Evolutionary conservation across 768 basidiomycete genomes (phyloP), one percentile per base, ranked within the genome.

Genomic region (Lentinula guzmanii): DNA sequence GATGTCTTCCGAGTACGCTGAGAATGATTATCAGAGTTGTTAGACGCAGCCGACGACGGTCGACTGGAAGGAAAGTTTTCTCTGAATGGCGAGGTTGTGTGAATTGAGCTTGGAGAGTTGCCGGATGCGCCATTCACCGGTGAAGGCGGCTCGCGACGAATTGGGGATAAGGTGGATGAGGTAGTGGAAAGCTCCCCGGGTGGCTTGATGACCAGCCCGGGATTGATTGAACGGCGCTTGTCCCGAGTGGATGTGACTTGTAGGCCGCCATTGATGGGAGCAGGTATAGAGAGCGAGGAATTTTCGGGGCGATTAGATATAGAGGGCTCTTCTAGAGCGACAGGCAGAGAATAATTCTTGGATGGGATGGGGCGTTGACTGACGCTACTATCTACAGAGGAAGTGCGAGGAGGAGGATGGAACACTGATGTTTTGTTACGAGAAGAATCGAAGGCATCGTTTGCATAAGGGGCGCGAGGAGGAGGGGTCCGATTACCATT

Each of bases 151-250:
- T 72, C 63, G 28, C 66, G 70, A 61, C 68, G 45, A 66, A 70
- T 70, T 28, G 74, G 74, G 4, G 73, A 74, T 35, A 71, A 65
- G 9, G 71, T 67, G 45, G 74, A 65, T 24, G 66, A 63, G 51
- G 67, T 60, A 31, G 67, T 64, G 28, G 64, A 57, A 45, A 67
- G 3, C 60, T 61, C 9, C 68, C 52, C 50, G 68, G 73, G 61
- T 76, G 71, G 62, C 69, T 35, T 74, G 68, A 80, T 66, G 4
- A 70, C 64, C 24, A 80, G 67, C 48, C 74, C 79, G 6, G 80
- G 80, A 64, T 82, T 81, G 54, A 82, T 82, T 39, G 82, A 81
- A 51, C 78, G 76, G 43, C 79, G 77, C 66, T 77, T 80, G 41
- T 79, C 77, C 41, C 72, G 72, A 21, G 73, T 70, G 5, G 78